A percentile compares a stretch with the other conserved stretches of the same genome.
phyloP scores from a whole-genome alignment of 352 stramenopile species.

The Phytophthora crassamura region DNA sequence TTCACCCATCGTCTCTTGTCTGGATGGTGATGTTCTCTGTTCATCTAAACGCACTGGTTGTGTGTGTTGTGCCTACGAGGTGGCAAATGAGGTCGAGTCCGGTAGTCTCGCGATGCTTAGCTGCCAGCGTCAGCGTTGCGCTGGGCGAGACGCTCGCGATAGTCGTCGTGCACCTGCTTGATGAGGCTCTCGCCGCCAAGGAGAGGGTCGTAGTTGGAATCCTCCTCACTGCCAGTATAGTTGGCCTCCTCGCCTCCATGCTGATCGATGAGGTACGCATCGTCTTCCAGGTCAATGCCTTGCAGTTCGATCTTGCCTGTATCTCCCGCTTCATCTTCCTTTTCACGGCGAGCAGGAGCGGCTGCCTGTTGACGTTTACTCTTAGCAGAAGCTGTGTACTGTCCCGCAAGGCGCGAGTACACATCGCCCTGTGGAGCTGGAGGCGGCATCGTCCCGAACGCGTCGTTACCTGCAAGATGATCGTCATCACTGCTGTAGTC shows the following conservation, averaged over 20 bases:
- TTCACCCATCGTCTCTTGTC: conserved; percentile 8
- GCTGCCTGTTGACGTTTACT: conserved; percentile 72
- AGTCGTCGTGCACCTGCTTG: conserved; percentile 79
- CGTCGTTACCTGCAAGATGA: conserved; percentile 23
- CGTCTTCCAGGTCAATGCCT: conserved; percentile 30
- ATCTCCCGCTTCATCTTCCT: conserved; percentile 42
- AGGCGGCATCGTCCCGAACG: conserved; percentile 43
- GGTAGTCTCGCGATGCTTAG: conserved; percentile 1
- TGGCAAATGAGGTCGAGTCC: neutral
- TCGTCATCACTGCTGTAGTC: conserved; percentile 51
- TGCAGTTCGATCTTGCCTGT: conserved; percentile 29
- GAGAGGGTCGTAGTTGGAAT: conserved; percentile 69
- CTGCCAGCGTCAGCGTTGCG: conserved; percentile 33
- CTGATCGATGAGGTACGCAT: conserved; percentile 33
- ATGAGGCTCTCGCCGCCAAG: conserved; percentile 69
- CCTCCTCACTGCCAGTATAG: conserved; percentile 59
- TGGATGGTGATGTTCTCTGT: conserved; percentile 21
- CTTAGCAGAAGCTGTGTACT: conserved; percentile 86
- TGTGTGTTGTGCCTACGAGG: neutral
- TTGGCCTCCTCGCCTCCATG: conserved; percentile 34
- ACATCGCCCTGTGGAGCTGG: conserved; percentile 72
- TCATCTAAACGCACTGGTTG: conserved; percentile 27
- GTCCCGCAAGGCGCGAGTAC: conserved; percentile 79
- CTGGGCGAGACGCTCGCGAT: conserved; percentile 72
- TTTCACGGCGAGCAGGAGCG: conserved; percentile 37